Base-by-base conservation (phyloP, 768 basidiomycete genomes). In the Ramaria sp. region DNA sequence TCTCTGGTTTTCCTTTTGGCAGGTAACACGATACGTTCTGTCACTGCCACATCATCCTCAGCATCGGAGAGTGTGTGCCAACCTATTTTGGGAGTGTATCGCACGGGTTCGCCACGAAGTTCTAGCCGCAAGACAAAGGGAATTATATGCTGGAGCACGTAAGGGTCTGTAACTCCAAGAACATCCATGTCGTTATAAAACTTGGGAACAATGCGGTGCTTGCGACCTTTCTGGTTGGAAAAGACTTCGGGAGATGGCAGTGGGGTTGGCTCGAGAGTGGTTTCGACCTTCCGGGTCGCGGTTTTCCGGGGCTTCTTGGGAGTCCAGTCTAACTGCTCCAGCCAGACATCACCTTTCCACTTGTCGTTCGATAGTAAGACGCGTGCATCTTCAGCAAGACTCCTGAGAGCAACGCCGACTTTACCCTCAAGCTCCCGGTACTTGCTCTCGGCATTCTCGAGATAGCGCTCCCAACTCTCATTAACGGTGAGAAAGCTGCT, bases 311-410 rank as follows among this genome's bases (percentile, higher is more conserved):
- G 83, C 6, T 78, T 74, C 68, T 98, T 97, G 1, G 90, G 90
- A 1, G 89, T 84, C 96, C 96, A 98, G 67, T 99, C 94, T 57
- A 98, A 74, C 68, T 99, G 96, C 50, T 75, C 78, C 13, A 94
- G 69, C 91, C 92, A 96, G 7, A 82, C 82, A 68, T 91, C 87
- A 2, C 77, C 74, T 66, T 75, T 79, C 86, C 83, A 91, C 50
- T 66, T 69, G 31, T 71, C 79, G 49, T 70, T 68, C 11, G 72
- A 69, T 72, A 79, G 74, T 69, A 85, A 60, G 7, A 53, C 63
- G 62, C 75, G 76, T 7, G 78, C 75, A 47, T 81, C 71, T 56
- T 77, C 77, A 0, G 93, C 92, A 39, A 89, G 74, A 50, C 82
- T 76, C 4, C 83, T 77, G 17, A 98, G 75, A 48, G 79, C 75